Percentiles rank a stretch among this genome's conserved stretches.
These are phyloP conservation scores for Beauveria medogensis DNA, from an alignment of 2,329 filamentous ascomycete genomes.

Conservation along the genomic window DNA sequence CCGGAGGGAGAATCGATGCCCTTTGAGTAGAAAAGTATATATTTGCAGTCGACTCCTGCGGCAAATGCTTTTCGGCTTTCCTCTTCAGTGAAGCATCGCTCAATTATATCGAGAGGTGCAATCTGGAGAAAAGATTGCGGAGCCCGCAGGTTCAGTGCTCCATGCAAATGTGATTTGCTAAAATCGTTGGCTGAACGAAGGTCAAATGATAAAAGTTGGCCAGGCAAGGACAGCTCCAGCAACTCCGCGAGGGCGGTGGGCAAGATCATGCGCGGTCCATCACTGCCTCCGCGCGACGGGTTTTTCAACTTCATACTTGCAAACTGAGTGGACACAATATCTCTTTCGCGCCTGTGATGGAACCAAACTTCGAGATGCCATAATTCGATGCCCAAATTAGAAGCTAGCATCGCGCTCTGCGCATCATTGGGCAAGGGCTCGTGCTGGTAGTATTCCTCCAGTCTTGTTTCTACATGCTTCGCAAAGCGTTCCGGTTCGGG, in stretches of 20 bases:
- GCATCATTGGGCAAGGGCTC: constrained; percentile 40
- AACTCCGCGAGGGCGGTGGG: constrained; percentile 42
- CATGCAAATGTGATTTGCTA: constrained; percentile 42
- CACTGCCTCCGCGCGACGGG: constrained; percentile 20
- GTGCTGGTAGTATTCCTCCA: constrained; percentile 45
- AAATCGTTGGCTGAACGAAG: constrained; percentile 39
- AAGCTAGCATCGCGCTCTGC: constrained; percentile 45
- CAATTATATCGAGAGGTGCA: constrained; percentile 42
- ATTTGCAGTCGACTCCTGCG: constrained; percentile 38
- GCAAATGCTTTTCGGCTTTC: constrained; percentile 38
- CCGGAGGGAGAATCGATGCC: constrained; percentile 42
- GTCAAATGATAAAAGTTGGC: constrained; percentile 41
- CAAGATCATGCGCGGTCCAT: constrained; percentile 39
- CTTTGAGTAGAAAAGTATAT: constrained; percentile 45
- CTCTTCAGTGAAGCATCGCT: constrained; percentile 41
- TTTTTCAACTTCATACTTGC: constrained; percentile 36
- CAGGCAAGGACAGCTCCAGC: constrained; percentile 40
- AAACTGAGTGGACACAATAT: constrained; percentile 36
- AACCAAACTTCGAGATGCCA: constrained; percentile 48
- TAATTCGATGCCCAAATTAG: constrained; percentile 44
- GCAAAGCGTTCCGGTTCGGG: constrained; percentile 39
- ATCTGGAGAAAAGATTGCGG: constrained; percentile 40
- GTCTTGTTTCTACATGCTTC: constrained; percentile 38
- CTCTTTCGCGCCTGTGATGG: constrained; percentile 42
- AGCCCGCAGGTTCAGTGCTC: constrained; percentile 43